Conservation (phyloP, 1,284 basidiomycete genomes). For the Moniliella sp. region DNA sequence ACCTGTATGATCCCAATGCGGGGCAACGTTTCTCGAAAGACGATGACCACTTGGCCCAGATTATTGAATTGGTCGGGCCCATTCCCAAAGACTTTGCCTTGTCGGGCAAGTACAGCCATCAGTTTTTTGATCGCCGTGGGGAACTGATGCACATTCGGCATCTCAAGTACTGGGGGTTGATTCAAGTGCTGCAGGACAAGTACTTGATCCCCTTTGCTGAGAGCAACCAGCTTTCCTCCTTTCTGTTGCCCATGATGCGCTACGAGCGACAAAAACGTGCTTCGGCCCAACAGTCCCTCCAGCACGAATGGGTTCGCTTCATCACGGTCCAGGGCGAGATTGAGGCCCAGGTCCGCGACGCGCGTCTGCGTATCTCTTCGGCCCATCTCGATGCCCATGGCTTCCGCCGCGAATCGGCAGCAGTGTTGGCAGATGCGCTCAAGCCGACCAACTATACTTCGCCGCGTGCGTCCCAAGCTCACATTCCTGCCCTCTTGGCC, state of each 20-base stretch:
- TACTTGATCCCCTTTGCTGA: constrained; percentile 70
- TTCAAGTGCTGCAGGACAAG: constrained; percentile 66
- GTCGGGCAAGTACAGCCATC: constrained; percentile 72
- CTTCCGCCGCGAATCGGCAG: no score
- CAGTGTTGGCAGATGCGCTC: no score
- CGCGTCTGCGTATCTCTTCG: no score
- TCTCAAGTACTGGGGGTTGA: constrained; percentile 82
- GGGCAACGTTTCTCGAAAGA: constrained; percentile 67
- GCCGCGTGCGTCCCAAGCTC: no score
- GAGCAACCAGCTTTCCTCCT: constrained; percentile 57
- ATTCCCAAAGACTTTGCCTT: constrained; percentile 61
- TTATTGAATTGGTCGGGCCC: no score
- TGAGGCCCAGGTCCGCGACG: constrained; percentile 9
- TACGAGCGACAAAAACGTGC: constrained; percentile 65
- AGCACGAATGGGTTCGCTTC: constrained; percentile 68
- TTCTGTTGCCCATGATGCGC: constrained; percentile 73
- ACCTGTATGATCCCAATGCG: constrained; percentile 66
- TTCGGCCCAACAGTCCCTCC: constrained; percentile 55
- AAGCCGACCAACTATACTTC: no score
- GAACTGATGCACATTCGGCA: constrained; percentile 77
- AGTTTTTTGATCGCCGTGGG: constrained; percentile 88
- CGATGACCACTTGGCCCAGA: constrained; percentile 93
- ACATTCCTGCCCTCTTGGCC: no score
- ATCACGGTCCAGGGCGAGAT: constrained; percentile 28
- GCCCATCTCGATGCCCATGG: no score